phyloP scores from a whole-genome alignment of 495 filamentous ascomycete species.

The Talaromyces wortmannii region DNA sequence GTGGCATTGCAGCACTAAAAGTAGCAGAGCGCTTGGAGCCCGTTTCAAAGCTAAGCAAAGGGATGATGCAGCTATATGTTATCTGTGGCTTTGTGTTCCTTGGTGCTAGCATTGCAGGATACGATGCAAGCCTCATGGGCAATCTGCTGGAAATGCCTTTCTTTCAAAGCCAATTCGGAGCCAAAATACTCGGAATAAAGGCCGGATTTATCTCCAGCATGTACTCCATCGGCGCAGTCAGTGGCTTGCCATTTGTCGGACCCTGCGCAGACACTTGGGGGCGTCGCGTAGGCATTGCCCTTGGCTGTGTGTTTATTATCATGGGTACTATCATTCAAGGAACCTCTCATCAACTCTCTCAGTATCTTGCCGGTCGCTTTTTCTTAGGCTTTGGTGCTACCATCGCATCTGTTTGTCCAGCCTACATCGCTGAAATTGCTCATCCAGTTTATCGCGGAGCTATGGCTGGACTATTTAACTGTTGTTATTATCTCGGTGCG shows the following conservation, averaged over 20 bases:
- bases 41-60: not conserved
- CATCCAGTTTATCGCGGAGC: constrained; percentile 61
- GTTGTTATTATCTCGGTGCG: constrained; percentile 44
- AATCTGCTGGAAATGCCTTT: constrained; percentile 22
- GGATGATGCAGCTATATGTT: not conserved
- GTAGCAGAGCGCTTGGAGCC: not conserved
- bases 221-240: constrained; percentile 51
- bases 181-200: constrained; percentile 17
- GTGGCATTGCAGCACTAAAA: not conserved
- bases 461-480: constrained; percentile 47
- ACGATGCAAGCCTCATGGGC: constrained; percentile 39
- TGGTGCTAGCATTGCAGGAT: constrained; percentile 15
- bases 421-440: constrained; percentile 63
- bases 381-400: constrained; percentile 66
- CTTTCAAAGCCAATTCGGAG: constrained; percentile 27
- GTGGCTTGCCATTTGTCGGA: constrained; percentile 44
- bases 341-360: constrained; percentile 26
- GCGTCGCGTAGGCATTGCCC: constrained; percentile 55
- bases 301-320: constrained; percentile 49
- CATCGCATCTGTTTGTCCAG: constrained; percentile 60
- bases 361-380: constrained; percentile 65
- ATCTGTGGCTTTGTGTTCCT: not conserved
- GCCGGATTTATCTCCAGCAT: constrained; percentile 50
- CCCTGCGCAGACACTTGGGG: constrained; percentile 42
- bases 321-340: constrained; percentile 49